Evolutionary conservation across 1,284 basidiomycete genomes (phyloP).

Genomic region (Marasmius fiardii): DNA sequence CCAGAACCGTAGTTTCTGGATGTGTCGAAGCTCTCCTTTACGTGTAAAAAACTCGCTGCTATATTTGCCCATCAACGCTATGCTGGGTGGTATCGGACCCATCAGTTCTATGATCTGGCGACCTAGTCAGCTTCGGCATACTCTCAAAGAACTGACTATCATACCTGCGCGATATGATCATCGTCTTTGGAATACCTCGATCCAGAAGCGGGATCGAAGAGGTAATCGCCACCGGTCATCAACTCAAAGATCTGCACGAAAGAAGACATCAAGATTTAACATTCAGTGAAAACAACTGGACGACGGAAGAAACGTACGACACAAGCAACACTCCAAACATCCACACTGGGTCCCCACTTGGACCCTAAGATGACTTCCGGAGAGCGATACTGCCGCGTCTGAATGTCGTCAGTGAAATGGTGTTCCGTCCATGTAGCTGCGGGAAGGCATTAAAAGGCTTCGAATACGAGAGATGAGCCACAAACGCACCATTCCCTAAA

Average conservation of each 20-base stretch:
- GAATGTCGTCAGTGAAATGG: conserved; percentile 95
- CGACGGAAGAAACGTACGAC: conserved; percentile 56
- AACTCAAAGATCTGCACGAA: conserved; percentile 78
- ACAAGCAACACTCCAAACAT: conserved; percentile 96
- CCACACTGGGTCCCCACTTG: conserved; percentile 91
- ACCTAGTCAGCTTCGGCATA: not conserved
- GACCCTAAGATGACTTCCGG: conserved; percentile 97
- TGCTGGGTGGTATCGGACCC: conserved; percentile 82
- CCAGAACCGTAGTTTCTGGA: conserved; percentile 93
- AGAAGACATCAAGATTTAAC: not conserved
- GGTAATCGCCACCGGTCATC: conserved; percentile 87
- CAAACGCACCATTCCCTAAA: conserved; percentile 76
- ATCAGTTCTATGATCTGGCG: conserved; percentile 89
- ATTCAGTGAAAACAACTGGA: not conserved
- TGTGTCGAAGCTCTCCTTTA: conserved; percentile 92
- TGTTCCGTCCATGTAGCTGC: conserved; percentile 86
- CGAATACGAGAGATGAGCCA: not conserved
- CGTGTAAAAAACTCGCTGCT: conserved; percentile 94
- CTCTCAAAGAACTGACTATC: not conserved
- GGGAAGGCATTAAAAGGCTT: too few relatives aligned
- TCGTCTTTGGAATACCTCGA: conserved; percentile 88
- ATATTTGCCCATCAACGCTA: conserved; percentile 94
- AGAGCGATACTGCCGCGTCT: conserved; percentile 96
- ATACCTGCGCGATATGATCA: conserved; percentile 85
- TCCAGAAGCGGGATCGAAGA: conserved; percentile 82